Conservation (phyloP, 2,329 filamentous ascomycete species). For the Pseudocercospora musae region DNA sequence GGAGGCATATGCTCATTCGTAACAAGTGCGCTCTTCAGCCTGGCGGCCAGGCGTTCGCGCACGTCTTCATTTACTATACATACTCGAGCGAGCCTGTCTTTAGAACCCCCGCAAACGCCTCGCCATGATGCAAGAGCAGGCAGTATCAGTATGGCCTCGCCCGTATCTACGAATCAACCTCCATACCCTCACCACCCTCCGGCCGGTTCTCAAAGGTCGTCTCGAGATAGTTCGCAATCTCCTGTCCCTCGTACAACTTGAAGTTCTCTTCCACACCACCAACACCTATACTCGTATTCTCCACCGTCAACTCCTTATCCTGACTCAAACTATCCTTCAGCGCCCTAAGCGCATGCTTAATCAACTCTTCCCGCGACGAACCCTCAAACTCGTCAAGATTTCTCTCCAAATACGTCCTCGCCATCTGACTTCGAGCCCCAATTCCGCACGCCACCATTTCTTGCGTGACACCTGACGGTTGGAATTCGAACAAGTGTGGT, state of each 20-base stretch:
- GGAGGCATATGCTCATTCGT: background rate
- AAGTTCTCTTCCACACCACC: slow-evolving; percentile 86
- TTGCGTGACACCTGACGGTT: slow-evolving; percentile 90
- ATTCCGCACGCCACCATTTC: slow-evolving; percentile 98
- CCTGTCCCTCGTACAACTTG: slow-evolving; percentile 84
- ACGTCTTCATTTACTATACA: slow-evolving; percentile 14
- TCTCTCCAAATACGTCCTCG: slow-evolving; percentile 90
- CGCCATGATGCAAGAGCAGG: slow-evolving; percentile 12
- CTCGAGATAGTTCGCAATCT: slow-evolving; percentile 83
- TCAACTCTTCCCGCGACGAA: slow-evolving; percentile 76
- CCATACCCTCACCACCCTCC: slow-evolving; percentile 34
- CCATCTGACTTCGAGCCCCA: slow-evolving; percentile 94
- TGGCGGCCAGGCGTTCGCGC: background rate
- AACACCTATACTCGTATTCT: slow-evolving; percentile 91
- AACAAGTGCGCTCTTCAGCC: background rate
- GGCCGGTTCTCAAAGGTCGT: slow-evolving; percentile 52
- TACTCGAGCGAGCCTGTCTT: background rate
- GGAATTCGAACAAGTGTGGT: slow-evolving; percentile 97
- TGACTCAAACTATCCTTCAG: slow-evolving; percentile 94
- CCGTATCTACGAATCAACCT: slow-evolving; percentile 24
- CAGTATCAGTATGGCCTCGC: background rate
- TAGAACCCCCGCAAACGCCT: slow-evolving; percentile 11
- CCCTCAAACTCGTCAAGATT: slow-evolving; percentile 80
- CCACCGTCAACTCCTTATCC: slow-evolving; percentile 95
- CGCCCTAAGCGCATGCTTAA: slow-evolving; percentile 84